Base-by-base conservation (phyloP, 108 stramenopile genomes). In the Pseudonitzschia multiseries region DNA sequence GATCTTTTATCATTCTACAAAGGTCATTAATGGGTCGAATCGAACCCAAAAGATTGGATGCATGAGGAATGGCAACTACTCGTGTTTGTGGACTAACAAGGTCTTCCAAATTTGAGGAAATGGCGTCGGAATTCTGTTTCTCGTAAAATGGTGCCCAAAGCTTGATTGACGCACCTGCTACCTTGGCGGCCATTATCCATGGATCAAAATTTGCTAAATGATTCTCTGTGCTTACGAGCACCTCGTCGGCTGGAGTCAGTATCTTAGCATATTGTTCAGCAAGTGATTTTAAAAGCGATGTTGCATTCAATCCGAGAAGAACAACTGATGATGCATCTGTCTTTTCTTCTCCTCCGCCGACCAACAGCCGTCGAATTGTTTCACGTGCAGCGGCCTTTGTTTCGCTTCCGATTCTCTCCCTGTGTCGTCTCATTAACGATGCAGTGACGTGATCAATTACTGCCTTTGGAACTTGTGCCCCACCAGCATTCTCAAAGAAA, bases 401-500 rank as follows among this genome's bases (percentile, higher is more conserved):
- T 26, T 62, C 71, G 18, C 72, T 48, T 33, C 93, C 93, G 32
- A 81, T 48, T 17, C 83, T 71, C 9, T 79, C 71, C 22, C 93
- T 87, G 83, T 94, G 74, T 53, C 93, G 84, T 61, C 48, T 53
- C 10, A 53, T 41, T 44, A 95, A 69, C 12, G 87, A 83, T 21
- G 40, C 46, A 0, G 32, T n/a, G 64, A 92, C 66, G 26, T 78
- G 66, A 69, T 83, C 74, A 28, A 80, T 71, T 8, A 95, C 93
- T 43, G 53, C 51, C 14, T 66, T 32, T 33, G 94, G 88, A 26
- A 93, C 92, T 70, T 95, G 94, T 0, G 92, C 71, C 14, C 94
- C 94, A 14, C 94, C 94, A 21, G 92, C 92, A 70, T 90, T 93
- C 61, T 95, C 94, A 57, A 93, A 85, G 72, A 92, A 95, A 8